A percentile compares a stretch with the other conserved stretches of the same genome.
Conservation (phyloP, 2,329 filamentous ascomycete species). For the Aspergillus awamori region DNA sequence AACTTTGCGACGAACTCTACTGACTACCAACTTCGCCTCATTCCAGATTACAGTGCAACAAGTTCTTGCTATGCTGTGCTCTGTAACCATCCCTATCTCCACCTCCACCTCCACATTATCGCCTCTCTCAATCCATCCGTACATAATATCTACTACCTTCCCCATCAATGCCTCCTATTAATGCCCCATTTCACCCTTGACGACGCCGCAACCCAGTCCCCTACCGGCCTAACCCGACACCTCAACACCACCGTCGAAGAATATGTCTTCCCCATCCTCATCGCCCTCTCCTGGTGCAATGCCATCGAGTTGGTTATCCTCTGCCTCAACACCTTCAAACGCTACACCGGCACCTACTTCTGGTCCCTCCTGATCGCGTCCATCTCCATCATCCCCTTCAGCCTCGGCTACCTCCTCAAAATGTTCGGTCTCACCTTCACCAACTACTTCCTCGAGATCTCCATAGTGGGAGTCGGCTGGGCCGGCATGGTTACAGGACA, state of each 20-base stretch:
- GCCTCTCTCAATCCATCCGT: neutral
- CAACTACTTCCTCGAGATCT: slow-evolving; percentile 38
- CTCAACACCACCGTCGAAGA: slow-evolving; percentile 16
- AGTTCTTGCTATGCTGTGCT: too few species aligned
- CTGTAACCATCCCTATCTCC: too few species aligned
- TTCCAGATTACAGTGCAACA: too few species aligned
- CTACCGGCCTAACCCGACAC: slow-evolving; percentile 11
- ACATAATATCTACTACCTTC: neutral
- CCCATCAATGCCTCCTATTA: neutral
- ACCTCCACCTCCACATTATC: neutral
- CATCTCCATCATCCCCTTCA: slow-evolving; percentile 47
- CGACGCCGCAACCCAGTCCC: slow-evolving; percentile 2
- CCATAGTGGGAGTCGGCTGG: slow-evolving; percentile 49
- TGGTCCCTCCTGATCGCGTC: slow-evolving; percentile 50
- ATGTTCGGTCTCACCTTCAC: slow-evolving; percentile 43
- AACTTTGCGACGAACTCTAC: neutral
- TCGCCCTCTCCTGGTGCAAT: slow-evolving; percentile 53
- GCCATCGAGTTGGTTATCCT: slow-evolving; percentile 51
- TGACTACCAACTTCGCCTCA: too few species aligned
- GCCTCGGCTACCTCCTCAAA: slow-evolving; percentile 51
- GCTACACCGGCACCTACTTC: slow-evolving; percentile 52
- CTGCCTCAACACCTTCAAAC: slow-evolving; percentile 51
- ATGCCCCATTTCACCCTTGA: slow-evolving; percentile 18
- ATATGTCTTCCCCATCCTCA: slow-evolving; percentile 42
- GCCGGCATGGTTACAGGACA: slow-evolving; percentile 53